phyloP scores from a whole-genome alignment of 2,329 filamentous ascomycete genomes.

The Colletotrichum phormii region DNA sequence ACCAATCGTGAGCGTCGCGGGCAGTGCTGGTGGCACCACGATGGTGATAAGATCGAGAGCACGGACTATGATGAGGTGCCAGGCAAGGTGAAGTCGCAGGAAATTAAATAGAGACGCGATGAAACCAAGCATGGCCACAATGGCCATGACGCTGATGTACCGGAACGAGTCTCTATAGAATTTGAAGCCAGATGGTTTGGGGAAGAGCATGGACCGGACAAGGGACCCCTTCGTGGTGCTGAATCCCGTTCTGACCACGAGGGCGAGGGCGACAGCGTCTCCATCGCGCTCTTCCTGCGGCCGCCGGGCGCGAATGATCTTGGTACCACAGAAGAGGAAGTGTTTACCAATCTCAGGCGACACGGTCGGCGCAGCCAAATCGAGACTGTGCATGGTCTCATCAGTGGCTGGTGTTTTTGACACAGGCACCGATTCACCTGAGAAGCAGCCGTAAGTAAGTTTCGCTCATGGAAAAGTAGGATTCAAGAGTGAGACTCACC shows the following conservation, averaged over 20 bases:
- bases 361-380: slow-evolving; percentile 84
- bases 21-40: slow-evolving; percentile 93
- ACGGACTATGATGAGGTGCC: slow-evolving; percentile 91
- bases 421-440: slow-evolving; percentile 93
- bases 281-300: slow-evolving; percentile 88
- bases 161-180: slow-evolving; percentile 98
- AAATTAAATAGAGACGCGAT: slow-evolving; percentile 94
- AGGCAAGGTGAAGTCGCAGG: slow-evolving; percentile 82
- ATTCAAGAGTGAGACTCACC: slow-evolving; percentile 41
- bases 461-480: background rate
- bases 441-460: slow-evolving; percentile 3
- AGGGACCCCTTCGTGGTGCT: slow-evolving; percentile 97
- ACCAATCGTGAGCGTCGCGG: slow-evolving; percentile 94
- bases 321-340: slow-evolving; percentile 94
- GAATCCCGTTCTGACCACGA: slow-evolving; percentile 95
- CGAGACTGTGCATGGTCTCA: slow-evolving; percentile 79
- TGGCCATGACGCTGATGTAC: slow-evolving; percentile 96
- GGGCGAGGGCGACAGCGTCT: slow-evolving; percentile 89
- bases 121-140: slow-evolving; percentile 88
- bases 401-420: slow-evolving; percentile 90
- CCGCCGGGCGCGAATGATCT: slow-evolving; percentile 89
- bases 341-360: slow-evolving; percentile 86
- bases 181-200: slow-evolving; percentile 97
- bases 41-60: slow-evolving; percentile 97
- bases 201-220: slow-evolving; percentile 97